Evolutionary conservation across 2,329 filamentous ascomycete genomes (phyloP).

Genomic region (Blumeriella jaapii): DNA sequence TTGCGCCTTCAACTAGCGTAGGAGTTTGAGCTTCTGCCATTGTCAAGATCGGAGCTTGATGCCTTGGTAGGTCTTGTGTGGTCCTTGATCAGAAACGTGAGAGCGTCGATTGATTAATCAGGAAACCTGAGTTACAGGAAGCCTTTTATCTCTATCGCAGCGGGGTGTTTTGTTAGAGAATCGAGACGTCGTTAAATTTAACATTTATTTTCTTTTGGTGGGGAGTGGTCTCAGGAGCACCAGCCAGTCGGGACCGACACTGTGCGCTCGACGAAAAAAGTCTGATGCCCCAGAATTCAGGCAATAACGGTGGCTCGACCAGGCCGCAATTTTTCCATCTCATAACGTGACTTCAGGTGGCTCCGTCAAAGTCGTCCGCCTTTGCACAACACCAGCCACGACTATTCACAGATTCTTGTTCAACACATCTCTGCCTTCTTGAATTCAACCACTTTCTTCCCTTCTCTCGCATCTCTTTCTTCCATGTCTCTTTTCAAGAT

Average conservation of each 20-base stretch:
- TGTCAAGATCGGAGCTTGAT: slow-evolving; percentile 9
- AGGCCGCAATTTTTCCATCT: too few species aligned
- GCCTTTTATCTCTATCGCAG: too few species aligned
- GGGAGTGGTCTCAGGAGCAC: neutral
- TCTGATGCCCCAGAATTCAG: neutral
- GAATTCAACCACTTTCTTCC: neutral
- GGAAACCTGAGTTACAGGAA: too few species aligned
- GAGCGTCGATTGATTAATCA: too few species aligned
- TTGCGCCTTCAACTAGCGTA: slow-evolving; percentile 46
- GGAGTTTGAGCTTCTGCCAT: slow-evolving; percentile 55
- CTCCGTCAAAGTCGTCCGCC: too few species aligned
- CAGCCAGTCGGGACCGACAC: too few species aligned
- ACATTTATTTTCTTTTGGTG: slow-evolving; percentile 1
- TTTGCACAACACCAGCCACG: too few species aligned
- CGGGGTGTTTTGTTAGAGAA: neutral
- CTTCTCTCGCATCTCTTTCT: neutral
- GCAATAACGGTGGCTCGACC: neutral
- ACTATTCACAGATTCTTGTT: neutral
- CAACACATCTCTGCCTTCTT: neutral
- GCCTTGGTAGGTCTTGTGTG: too few species aligned
- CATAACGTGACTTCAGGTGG: too few species aligned
- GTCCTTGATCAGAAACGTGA: too few species aligned
- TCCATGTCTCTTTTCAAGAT: neutral
- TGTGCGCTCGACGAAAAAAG: too few species aligned
- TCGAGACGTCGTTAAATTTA: slow-evolving; percentile 3